Conservation (phyloP, 2,329 filamentous ascomycete genomes). For the Aspergillus japonicus region DNA sequence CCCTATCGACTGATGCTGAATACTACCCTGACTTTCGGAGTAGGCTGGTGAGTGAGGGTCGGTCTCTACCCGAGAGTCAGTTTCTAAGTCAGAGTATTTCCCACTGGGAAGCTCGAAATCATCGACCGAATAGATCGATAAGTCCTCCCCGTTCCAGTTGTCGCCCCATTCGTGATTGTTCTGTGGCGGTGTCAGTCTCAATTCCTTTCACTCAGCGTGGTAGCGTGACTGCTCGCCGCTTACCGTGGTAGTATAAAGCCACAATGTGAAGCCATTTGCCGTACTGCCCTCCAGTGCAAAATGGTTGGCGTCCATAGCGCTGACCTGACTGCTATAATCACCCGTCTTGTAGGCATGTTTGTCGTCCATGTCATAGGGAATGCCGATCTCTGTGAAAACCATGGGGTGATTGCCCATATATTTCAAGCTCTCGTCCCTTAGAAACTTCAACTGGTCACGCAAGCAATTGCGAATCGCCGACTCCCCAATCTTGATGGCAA, state of each 20-base stretch:
- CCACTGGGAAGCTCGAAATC: conserved; percentile 61
- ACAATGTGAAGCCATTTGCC: conserved; percentile 83
- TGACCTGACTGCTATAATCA: conserved; percentile 87
- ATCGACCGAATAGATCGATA: conserved; percentile 84
- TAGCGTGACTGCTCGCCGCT: conserved; percentile 7
- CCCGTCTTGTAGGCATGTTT: conserved; percentile 94
- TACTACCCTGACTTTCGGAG: conserved; percentile 51
- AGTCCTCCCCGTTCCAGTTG: conserved; percentile 95
- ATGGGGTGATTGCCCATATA: conserved; percentile 86
- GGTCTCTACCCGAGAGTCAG: conserved; percentile 37
- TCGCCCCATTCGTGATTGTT: conserved; percentile 90
- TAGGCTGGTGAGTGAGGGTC: conserved; percentile 52
- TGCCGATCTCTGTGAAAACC: conserved; percentile 91
- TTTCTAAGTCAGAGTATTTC: conserved; percentile 32
- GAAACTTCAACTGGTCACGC: conserved; percentile 77
- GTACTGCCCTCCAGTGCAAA: conserved; percentile 83
- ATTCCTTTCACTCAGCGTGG: background rate
- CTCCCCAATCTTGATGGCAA: conserved; percentile 90
- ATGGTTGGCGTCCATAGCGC: conserved; percentile 94
- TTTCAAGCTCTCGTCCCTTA: conserved; percentile 82
- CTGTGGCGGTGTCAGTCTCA: conserved; percentile 36
- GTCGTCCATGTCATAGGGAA: conserved; percentile 98
- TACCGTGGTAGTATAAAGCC: conserved; percentile 77
- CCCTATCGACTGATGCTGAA: conserved; percentile 56
- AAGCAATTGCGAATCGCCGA: conserved; percentile 92